phyloP scores from a whole-genome alignment of 352 stramenopile genomes.

The Phytophthora citrophthora region DNA sequence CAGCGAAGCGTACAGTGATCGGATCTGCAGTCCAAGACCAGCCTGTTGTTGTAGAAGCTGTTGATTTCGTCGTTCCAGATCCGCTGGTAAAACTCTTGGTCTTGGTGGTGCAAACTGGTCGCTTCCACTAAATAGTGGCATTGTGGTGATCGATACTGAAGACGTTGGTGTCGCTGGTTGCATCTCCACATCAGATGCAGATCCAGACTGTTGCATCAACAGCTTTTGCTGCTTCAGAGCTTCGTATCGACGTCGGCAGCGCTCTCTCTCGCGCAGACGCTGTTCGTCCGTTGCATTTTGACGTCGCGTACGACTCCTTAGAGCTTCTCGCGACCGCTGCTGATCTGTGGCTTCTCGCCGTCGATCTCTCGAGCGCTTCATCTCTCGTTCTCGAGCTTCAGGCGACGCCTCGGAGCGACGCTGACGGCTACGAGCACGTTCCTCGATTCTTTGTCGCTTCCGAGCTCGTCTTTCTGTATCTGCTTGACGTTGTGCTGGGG shows the following conservation, averaged over 20 bases:
- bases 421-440: slow-evolving; percentile 54
- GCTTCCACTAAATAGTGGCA: slow-evolving; percentile 13
- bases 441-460: slow-evolving; percentile 59
- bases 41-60: slow-evolving; percentile 33
- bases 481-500: slow-evolving; percentile 65
- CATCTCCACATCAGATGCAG: slow-evolving; percentile 6
- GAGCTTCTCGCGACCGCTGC: slow-evolving; percentile 65
- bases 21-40: slow-evolving; percentile 25
- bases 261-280: slow-evolving; percentile 63
- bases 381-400: slow-evolving; percentile 55
- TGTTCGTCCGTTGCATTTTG: slow-evolving; percentile 73
- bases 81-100: slow-evolving; percentile 13
- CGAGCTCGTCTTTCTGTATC: slow-evolving; percentile 68
- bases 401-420: slow-evolving; percentile 55
- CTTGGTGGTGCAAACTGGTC: slow-evolving; percentile 15
- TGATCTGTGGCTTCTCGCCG: slow-evolving; percentile 69
- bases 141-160: slow-evolving; percentile 5
- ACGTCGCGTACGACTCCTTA: slow-evolving; percentile 58
- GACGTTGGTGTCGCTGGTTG: background rate
- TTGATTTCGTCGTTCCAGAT: slow-evolving; percentile 30
- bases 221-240: slow-evolving; percentile 52
- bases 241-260: slow-evolving; percentile 72
- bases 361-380: slow-evolving; percentile 65
- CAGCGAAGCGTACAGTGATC: slow-evolving; percentile 44
- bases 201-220: slow-evolving; percentile 11